A percentile compares a stretch with the other conserved stretches of the same genome.
phyloP scores from a whole-genome alignment of 1,139 yeast genomes.

The Kodamaea ohmeri region DNA sequence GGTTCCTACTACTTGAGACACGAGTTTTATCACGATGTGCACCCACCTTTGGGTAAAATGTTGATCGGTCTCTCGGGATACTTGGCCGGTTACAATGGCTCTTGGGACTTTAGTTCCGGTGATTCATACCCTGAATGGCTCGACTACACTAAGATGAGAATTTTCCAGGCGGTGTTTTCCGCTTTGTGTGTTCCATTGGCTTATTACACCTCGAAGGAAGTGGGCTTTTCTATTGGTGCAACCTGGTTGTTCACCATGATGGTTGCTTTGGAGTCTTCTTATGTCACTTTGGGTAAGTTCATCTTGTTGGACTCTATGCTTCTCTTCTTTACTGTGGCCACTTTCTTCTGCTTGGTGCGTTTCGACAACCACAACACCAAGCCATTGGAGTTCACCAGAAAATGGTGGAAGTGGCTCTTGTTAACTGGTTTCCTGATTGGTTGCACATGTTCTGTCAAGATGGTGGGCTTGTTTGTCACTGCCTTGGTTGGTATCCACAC shows the following conservation, averaged over 20 bases:
- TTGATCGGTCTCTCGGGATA: conserved; percentile 92
- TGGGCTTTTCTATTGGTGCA: conserved; percentile 76
- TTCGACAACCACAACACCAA: conserved; percentile 70
- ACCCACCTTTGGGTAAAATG: conserved; percentile 98
- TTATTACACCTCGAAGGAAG: conserved; percentile 83
- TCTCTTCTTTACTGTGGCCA: conserved; percentile 83
- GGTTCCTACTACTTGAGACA: conserved; percentile 91
- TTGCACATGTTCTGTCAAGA: conserved; percentile 77
- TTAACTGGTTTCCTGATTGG: conserved; percentile 75
- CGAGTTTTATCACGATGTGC: conserved; percentile 96
- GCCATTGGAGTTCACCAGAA: conserved; percentile 57
- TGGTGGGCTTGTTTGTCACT: conserved; percentile 81
- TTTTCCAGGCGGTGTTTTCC: conserved; percentile 88
- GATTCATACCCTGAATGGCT: conserved; percentile 79
- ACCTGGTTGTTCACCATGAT: conserved; percentile 87
- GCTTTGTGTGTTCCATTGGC: conserved; percentile 92
- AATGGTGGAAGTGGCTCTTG: conserved; percentile 95
- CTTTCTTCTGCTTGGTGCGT: conserved; percentile 72
- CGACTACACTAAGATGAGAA: conserved; percentile 87
- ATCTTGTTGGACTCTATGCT: conserved; percentile 96
- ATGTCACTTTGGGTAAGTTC: conserved; percentile 86
- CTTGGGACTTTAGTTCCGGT: conserved; percentile 93
- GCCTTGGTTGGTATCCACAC: conserved; percentile 75
- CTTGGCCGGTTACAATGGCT: conserved; percentile 91
- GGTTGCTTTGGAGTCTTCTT: conserved; percentile 84